A percentile compares a stretch with the other conserved stretches of the same genome.
Evolutionary conservation across 1,139 yeast genomes (phyloP).

Genomic region (Debaryomyces coudertii): DNA sequence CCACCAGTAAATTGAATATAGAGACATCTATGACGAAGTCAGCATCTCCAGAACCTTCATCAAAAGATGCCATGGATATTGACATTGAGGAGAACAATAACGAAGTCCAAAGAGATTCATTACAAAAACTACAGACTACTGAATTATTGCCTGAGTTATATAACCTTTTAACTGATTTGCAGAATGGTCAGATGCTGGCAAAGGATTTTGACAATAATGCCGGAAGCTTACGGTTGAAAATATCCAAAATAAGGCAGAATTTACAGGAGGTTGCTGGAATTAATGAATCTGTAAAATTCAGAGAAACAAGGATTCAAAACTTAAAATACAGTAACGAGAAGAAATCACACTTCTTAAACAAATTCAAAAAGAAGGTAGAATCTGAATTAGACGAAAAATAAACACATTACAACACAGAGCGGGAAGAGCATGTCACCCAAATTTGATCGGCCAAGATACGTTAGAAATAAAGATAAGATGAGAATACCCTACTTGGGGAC

Average conservation of each 20-base stretch:
- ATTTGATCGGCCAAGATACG: too few relatives aligned
- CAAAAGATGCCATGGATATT: constrained; percentile 7
- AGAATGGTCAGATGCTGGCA: constrained; percentile 40
- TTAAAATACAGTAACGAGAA: constrained; percentile 30
- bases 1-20: not conserved
- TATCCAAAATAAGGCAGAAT: constrained; percentile 33
- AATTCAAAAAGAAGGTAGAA: constrained; percentile 21
- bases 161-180: constrained; percentile 38
- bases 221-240: constrained; percentile 44
- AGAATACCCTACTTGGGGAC: too few relatives aligned
- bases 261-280: constrained; percentile 45
- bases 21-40: constrained; percentile 3
- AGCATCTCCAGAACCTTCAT: constrained; percentile 2
- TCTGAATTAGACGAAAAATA: constrained; percentile 10
- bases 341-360: constrained; percentile 29
- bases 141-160: constrained; percentile 47
- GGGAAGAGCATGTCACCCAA: not conserved
- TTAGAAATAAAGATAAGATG: too few relatives aligned
- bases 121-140: constrained; percentile 31
- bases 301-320: constrained; percentile 30
- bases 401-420: too few relatives aligned
- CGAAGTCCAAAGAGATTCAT: constrained; percentile 23
- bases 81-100: constrained; percentile 9
- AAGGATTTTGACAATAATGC: constrained; percentile 50
- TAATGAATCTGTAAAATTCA: constrained; percentile 36